Conservation (phyloP, 2,329 filamentous ascomycete genomes). For the Rhynchosporium graminicola region DNA sequence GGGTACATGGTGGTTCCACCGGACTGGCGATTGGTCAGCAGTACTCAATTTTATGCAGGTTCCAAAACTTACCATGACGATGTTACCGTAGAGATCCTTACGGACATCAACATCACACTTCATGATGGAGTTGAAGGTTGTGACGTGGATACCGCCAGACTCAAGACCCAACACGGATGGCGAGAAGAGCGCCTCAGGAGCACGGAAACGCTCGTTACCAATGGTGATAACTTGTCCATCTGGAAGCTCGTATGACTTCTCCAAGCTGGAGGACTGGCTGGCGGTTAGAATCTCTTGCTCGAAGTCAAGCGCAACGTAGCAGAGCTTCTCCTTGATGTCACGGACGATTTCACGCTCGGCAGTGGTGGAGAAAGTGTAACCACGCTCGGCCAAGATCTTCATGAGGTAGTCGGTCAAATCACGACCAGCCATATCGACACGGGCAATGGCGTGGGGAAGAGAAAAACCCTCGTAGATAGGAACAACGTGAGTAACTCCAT, state of each 20-base stretch:
- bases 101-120: constrained; percentile 99
- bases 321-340: constrained; percentile 99
- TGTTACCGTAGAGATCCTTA: constrained; percentile 99
- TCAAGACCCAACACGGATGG: constrained; percentile 97
- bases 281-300: constrained; percentile 99
- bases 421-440: constrained; percentile 99
- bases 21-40: constrained; percentile 61
- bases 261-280: constrained; percentile 95
- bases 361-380: constrained; percentile 99
- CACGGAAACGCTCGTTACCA: constrained; percentile 99
- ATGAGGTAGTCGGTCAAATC: constrained; percentile 99
- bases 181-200: constrained; percentile 99
- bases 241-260: constrained; percentile 99
- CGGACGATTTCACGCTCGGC: constrained; percentile 99
- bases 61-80: constrained; percentile 86
- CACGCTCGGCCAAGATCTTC: constrained; percentile 99
- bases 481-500: constrained; percentile 99
- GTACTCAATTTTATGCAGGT: constrained; percentile 9
- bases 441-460: constrained; percentile 98
- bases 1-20: constrained; percentile 99
- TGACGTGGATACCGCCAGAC: constrained; percentile 98
- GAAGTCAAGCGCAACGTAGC: constrained; percentile 99
- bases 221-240: constrained; percentile 99
- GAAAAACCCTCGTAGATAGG: constrained; percentile 99
- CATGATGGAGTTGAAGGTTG: constrained; percentile 99